phyloP scores from a whole-genome alignment of 257 asterid species.

The Ajuga chamaepitys region DNA sequence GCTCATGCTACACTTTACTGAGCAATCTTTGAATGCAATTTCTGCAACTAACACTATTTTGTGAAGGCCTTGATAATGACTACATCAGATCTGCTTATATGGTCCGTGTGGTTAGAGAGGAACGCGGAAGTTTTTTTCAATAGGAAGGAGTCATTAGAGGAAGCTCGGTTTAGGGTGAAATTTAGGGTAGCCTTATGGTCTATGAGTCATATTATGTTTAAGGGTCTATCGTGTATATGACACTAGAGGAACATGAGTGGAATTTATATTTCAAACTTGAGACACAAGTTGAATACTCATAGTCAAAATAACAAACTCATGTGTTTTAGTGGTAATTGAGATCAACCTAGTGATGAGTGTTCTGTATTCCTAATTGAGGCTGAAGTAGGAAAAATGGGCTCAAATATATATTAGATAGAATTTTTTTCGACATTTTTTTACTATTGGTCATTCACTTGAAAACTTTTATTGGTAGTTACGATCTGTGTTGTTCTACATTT shows the following conservation, averaged over 20 bases:
- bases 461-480: not conserved
- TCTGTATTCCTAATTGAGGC: not conserved
- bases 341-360: not conserved
- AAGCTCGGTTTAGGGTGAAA: no score
- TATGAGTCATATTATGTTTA: no score
- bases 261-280: not conserved
- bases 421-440: not conserved
- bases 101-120: no score
- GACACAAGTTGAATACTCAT: not conserved
- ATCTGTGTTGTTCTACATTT: not conserved
- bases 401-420: not conserved
- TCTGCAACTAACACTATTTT: no score
- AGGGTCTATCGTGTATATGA: not conserved
- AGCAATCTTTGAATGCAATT: no score
- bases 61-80: no score
- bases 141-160: no score
- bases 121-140: no score
- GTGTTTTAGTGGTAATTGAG: not conserved
- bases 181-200: no score
- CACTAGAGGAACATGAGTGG: not conserved
- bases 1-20: no score
- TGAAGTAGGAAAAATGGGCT: no score
- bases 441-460: not conserved
- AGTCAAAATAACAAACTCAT: not conserved
- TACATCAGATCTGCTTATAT: no score